Base-by-base conservation (phyloP, 2,329 filamentous ascomycete genomes). In the Chalara sp. region DNA sequence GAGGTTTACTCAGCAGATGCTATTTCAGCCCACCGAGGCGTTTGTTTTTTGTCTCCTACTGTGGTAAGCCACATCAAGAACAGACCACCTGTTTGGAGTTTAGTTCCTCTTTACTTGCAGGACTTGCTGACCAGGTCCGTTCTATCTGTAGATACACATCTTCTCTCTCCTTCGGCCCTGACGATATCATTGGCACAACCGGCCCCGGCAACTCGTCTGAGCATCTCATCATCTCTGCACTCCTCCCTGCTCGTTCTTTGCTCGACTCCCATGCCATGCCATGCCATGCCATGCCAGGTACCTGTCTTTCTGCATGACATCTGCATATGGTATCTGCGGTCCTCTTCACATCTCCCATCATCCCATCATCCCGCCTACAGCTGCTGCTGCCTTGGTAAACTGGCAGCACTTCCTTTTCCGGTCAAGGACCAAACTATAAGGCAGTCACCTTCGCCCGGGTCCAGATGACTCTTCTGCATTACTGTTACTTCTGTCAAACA, bases 401-500 rank as follows among this genome's bases (percentile, higher is more conserved):
- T 54, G 49, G 52, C 50, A 57, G 47, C 50, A 53, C 48, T 56
- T 52, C 50, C 50, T 52, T 53, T 50, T 47, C 47, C 50, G 52
- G 53, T 37, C 35, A 37, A 37, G 35, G 35, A 37, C 35, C n/a
- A 54, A 47, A 53, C 43, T 62, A 61, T 65, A 65, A 65, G 63
- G 63, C 61, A 61, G 62, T 60, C 61, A 58, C 54, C 51, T 57
- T 56, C 56, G 56, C 56, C 53, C 48, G 8, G 35, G 50, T 43
- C 48, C 58, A 59, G 53, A 63, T 65, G 62, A 63, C 59, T 64
- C 62, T 60, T 58, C 57, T 54, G 56, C 58, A 56, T 58, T 53
- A 60, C 53, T 47, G 48, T 54, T 51, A 55, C 50, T 55, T 55
- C 53, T 51, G 51, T 61, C 48, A 32, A 55, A 48, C 28, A 48